These are phyloP conservation scores for Mycena polygramma DNA, from an alignment of 768 basidiomycete species.

Conservation along the genomic window DNA sequence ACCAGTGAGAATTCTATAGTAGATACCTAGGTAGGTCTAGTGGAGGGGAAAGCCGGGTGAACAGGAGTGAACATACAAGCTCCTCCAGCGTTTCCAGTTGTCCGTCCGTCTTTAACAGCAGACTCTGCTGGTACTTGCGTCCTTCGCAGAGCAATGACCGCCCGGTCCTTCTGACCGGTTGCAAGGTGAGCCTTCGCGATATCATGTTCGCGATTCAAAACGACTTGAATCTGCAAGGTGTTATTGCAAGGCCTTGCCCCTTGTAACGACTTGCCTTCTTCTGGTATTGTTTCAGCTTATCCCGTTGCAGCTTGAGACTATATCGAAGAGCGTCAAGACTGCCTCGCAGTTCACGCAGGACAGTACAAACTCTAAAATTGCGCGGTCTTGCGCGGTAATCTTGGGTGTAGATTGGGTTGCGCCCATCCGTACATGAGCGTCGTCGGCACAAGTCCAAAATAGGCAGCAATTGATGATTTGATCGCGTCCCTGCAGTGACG, in stretches of 20 bases:
- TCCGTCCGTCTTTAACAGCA: constrained; percentile 88
- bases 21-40: constrained; percentile 74
- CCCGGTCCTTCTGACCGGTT: constrained; percentile 88
- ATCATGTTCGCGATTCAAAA: constrained; percentile 89
- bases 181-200: constrained; percentile 89
- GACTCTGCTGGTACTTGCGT: constrained; percentile 93
- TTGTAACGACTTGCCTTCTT: constrained; percentile 70
- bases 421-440: constrained; percentile 64
- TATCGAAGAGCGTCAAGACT: constrained; percentile 28
- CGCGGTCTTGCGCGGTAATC: constrained; percentile 93
- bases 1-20: constrained; percentile 97
- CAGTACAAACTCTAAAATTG: constrained; percentile 88
- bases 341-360: constrained; percentile 29
- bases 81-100: constrained; percentile 93
- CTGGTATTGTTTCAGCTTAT: constrained; percentile 96
- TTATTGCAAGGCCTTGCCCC: constrained; percentile 9
- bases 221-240: constrained; percentile 78
- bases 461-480: too few species aligned
- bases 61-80: constrained; percentile 65
- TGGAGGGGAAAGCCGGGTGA: not conserved
- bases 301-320: constrained; percentile 95
- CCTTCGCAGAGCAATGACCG: constrained; percentile 88
- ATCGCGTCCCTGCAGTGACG: too few species aligned
- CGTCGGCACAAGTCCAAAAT: too few species aligned
- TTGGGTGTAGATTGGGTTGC: constrained; percentile 83